These are phyloP conservation scores for Talaromyces sp. DNA, from an alignment of 2,329 filamentous ascomycete genomes.

Conservation along the genomic window DNA sequence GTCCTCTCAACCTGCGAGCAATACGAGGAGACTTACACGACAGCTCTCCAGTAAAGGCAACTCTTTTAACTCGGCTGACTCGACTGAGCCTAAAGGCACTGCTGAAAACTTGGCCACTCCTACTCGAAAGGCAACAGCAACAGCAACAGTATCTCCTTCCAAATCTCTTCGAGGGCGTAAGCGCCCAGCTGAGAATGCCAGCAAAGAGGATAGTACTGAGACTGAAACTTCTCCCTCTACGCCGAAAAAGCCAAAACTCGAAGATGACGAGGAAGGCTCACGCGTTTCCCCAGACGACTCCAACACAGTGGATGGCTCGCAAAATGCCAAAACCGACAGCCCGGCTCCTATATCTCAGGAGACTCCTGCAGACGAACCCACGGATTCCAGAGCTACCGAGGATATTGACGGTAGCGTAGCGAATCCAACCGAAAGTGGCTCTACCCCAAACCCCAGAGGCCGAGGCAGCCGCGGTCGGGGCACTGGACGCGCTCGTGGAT, in stretches of 20 bases:
- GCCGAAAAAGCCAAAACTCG: constrained; percentile 27
- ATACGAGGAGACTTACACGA: background rate
- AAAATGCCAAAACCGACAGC: constrained; percentile 15
- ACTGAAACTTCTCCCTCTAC: constrained; percentile 12
- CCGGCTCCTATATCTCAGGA: constrained; percentile 11
- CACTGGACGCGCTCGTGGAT: constrained; percentile 20
- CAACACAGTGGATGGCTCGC: constrained; percentile 16
- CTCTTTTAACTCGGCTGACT: background rate
- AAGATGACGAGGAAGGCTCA: constrained; percentile 21
- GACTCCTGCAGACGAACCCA: constrained; percentile 12
- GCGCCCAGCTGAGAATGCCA: constrained; percentile 1
- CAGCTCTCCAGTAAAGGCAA: background rate
- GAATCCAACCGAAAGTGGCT: constrained; percentile 14
- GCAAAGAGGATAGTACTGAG: background rate
- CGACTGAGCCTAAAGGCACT: background rate
- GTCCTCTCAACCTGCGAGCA: background rate
- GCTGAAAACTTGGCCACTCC: background rate
- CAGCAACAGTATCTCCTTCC: background rate
- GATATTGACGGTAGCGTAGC: constrained; percentile 15
- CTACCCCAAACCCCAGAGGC: constrained; percentile 18
- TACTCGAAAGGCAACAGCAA: background rate
- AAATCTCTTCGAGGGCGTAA: constrained; percentile 6
- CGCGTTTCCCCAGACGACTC: background rate
- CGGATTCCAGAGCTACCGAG: constrained; percentile 19
- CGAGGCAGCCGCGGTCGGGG: constrained; percentile 26